Conservation (phyloP, 2,329 filamentous ascomycete species). For the Aspergillus niger region DNA sequence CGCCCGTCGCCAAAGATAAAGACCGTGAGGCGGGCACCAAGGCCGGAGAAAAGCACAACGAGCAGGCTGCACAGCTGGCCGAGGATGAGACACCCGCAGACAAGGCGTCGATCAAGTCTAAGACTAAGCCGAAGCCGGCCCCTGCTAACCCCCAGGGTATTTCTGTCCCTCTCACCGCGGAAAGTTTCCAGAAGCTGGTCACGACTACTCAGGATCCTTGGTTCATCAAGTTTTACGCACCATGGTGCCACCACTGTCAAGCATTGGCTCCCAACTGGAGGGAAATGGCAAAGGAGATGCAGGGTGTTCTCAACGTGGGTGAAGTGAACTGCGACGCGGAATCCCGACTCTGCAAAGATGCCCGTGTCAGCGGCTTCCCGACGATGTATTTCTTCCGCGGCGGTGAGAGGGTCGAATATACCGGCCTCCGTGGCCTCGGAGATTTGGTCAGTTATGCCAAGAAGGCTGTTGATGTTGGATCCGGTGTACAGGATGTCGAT, state of each 20-base stretch:
- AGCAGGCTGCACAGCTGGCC: slow-evolving; percentile 35
- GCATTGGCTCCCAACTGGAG: slow-evolving; percentile 88
- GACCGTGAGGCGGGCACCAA: slow-evolving; percentile 40
- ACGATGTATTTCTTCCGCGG: slow-evolving; percentile 92
- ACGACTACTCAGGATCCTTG: slow-evolving; percentile 87
- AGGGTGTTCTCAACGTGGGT: slow-evolving; percentile 84
- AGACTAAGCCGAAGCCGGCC: slow-evolving; percentile 52
- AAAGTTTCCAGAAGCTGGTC: slow-evolving; percentile 82
- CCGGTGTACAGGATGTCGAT: slow-evolving; percentile 79
- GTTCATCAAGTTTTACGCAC: slow-evolving; percentile 99
- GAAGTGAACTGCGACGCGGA: slow-evolving; percentile 95
- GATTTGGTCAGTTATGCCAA: slow-evolving; percentile 86
- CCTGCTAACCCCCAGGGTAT: slow-evolving; percentile 74
- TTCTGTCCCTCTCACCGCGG: slow-evolving; percentile 74
- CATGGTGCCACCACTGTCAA: slow-evolving; percentile 96
- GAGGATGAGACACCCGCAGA: slow-evolving; percentile 26
- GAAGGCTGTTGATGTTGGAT: slow-evolving; percentile 76
- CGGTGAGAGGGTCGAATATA: slow-evolving; percentile 88
- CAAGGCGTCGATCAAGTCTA: slow-evolving; percentile 46
- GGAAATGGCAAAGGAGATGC: slow-evolving; percentile 87
- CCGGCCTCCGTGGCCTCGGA: slow-evolving; percentile 85
- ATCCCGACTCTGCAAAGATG: slow-evolving; percentile 87
- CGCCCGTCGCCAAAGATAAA: slow-evolving; percentile 46
- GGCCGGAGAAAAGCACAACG: slow-evolving; percentile 46
- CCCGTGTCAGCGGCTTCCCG: slow-evolving; percentile 75